Conservation (phyloP, 2,329 filamentous ascomycete genomes). For the Reticulascus tulasneorum region DNA sequence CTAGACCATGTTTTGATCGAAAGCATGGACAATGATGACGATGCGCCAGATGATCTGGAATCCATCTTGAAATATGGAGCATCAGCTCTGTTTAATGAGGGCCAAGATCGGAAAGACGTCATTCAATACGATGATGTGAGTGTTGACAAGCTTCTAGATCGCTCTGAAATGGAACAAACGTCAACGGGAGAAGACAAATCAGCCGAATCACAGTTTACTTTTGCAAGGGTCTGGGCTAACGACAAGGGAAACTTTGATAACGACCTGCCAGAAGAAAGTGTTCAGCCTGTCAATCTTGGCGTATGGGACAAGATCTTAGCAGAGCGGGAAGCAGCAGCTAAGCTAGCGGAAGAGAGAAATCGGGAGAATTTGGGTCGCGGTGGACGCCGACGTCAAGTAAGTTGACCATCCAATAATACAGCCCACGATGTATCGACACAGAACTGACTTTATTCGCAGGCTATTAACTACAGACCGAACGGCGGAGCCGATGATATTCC, state of each 20-base stretch:
- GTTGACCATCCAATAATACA: conserved; percentile 5
- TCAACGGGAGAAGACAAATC: conserved; percentile 57
- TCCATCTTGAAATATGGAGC: conserved; percentile 86
- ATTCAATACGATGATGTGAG: conserved; percentile 78
- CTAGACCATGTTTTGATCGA: conserved; percentile 94
- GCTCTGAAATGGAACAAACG: conserved; percentile 74
- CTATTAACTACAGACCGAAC: conserved; percentile 24
- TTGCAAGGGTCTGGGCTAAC: conserved; percentile 90
- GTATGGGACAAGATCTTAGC: conserved; percentile 89
- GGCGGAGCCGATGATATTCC: conserved; percentile 2
- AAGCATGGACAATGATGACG: conserved; percentile 79
- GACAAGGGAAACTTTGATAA: conserved; percentile 66
- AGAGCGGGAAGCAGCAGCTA: conserved; percentile 54
- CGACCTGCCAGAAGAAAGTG: conserved; percentile 48
- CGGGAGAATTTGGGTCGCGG: conserved; percentile 81
- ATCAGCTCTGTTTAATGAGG: conserved; percentile 77
- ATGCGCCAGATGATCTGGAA: conserved; percentile 75
- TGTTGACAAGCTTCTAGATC: conserved; percentile 88
- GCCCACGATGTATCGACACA: too few relatives aligned
- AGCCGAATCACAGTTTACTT: conserved; percentile 78
- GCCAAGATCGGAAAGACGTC: conserved; percentile 58
- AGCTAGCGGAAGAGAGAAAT: conserved; percentile 64
- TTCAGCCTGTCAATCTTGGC: conserved; percentile 55
- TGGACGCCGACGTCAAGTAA: conserved; percentile 64
- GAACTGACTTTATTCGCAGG: conserved; percentile 15